Evolutionary conservation across 1,284 basidiomycete species (phyloP).

Genomic region (Tilletia setariae): DNA sequence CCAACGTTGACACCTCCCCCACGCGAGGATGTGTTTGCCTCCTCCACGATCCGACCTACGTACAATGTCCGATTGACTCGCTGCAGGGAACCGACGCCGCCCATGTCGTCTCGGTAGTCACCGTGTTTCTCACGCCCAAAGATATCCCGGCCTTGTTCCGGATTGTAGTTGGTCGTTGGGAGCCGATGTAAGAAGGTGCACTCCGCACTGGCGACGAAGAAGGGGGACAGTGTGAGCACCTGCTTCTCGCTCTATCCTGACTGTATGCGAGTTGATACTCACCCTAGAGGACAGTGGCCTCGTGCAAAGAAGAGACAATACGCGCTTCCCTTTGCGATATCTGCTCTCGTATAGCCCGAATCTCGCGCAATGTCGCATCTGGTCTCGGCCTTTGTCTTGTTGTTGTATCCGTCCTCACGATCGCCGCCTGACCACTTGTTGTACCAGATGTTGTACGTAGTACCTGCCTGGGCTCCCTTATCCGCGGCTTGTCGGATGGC

Average conservation of each 20-base stretch:
- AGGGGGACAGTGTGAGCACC: background rate
- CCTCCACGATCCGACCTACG: conserved; percentile 72
- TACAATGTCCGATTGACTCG: conserved; percentile 91
- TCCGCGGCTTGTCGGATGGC: conserved; percentile 44
- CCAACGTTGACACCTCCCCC: conserved; percentile 25
- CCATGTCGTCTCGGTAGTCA: conserved; percentile 98
- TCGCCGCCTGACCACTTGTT: conserved; percentile 82
- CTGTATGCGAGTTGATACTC: background rate
- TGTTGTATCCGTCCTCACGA: conserved; percentile 53
- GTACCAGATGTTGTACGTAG: conserved; percentile 81
- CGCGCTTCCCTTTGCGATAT: conserved; percentile 71
- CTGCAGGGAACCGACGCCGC: conserved; percentile 93
- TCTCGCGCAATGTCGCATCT: conserved; percentile 85
- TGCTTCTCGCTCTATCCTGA: too few relatives aligned
- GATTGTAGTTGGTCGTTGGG: conserved; percentile 64
- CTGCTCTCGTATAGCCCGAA: conserved; percentile 71
- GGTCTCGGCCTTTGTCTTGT: conserved; percentile 86
- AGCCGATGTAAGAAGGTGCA: conserved; percentile 89
- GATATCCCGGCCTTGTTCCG: conserved; percentile 90
- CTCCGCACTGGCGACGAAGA: conserved; percentile 64
- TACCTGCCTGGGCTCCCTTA: conserved; percentile 35
- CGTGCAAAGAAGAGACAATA: conserved; percentile 92
- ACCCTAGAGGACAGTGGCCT: conserved; percentile 93
- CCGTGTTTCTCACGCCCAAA: conserved; percentile 96
- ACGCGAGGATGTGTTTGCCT: conserved; percentile 30